Base-by-base conservation (phyloP, 495 filamentous ascomycete genomes). In the Lepraria neglecta region DNA sequence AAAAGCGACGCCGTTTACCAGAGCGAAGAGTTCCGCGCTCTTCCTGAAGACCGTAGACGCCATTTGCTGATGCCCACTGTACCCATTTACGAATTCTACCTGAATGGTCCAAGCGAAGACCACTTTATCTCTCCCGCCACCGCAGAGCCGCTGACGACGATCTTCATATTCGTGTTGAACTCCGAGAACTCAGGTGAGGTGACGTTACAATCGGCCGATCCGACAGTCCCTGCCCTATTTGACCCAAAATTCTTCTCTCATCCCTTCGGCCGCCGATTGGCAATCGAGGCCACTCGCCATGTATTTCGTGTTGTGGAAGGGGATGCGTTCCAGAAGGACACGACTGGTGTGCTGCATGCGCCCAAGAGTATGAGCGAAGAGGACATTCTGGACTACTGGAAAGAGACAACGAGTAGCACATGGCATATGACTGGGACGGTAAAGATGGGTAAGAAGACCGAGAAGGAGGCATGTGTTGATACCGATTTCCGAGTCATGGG, bases 401-500 rank as follows among this genome's bases (percentile, higher is more conserved):
- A 86, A 40, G 79, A 81, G 40, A 86, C 82, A 1, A 88, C 88
- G 15, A 87, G 89, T 69, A 94, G 88, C 6, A 87, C 91, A 15
- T 92, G 91, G 71, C 89, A 92, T 70, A 87, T 86, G 1, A 86
- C 85, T 35, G 89, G 89, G 53, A 94, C 89, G n/a, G 89, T 89
- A 58, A 89, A 87, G 78, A 94, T 92, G 89, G 89, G 88, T 27
- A 81, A 87, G 70, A 70, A 79, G 9, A 64, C 66, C 7, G 76
- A 76, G 40, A 84, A 90, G 63, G 75, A 75, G 44, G 68, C 81
- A 9, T 84, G 86, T 31, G 84, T 87, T 19, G 81, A 87, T 66
- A 65, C 31, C 17, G 65, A 78, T 58, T 69, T 86, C 64, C 78
- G 76, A 70, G 67, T 87, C 38, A 70, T 76, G 15, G 84, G 80